Base-by-base conservation (phyloP, 2,329 filamentous ascomycete species). In the Trichothecium roseum region DNA sequence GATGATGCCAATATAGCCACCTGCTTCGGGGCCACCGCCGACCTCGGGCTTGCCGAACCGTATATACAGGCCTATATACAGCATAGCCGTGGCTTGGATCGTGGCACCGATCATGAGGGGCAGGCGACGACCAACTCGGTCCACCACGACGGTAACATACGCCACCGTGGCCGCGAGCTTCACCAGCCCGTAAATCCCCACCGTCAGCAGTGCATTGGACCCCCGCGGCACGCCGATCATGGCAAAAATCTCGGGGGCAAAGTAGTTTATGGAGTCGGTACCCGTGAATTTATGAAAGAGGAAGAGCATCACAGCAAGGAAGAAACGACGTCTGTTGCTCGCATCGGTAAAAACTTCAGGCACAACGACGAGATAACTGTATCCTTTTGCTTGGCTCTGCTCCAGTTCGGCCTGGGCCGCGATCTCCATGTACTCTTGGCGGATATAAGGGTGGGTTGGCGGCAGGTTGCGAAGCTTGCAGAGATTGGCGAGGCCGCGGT, bases 251-350 rank as follows among this genome's bases (percentile, higher is more conserved):
- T 59, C 50, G 2, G 57, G 56, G 0, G 57, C 54, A 27, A 56
- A 63, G 40, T 63, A 63, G 44, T 62, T 62, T 14, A 63, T 35
- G 5, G 50, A 50, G 40, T 62, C 56, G 2, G 56, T 62, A 1
- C 60, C 59, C 3, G 57, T 63, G 17, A 61, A 54, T 26, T 63
- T 62, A 42, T 63, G 59, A 37, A 62, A 62, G 1, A 63, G 29
- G 36, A 60, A 59, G 9, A 60, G 40, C 45, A 54, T 55, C 3
- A 53, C 44, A 2, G 55, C 50, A 36, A 58, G n/a, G n/a, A n/a
- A 51, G 32, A 58, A 53, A 2, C 55, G 53, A 10, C 52, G 51
- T 2, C 51, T 43, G 30, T 57, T 59, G n/a, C n/a, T n/a, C n/a
- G n/a, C n/a, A n/a, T n/a, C n/a, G 36, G 13, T 12, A 13, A 15